phyloP scores from a whole-genome alignment of 116 monocot genomes.

The Dioscorea cayenensis region DNA sequence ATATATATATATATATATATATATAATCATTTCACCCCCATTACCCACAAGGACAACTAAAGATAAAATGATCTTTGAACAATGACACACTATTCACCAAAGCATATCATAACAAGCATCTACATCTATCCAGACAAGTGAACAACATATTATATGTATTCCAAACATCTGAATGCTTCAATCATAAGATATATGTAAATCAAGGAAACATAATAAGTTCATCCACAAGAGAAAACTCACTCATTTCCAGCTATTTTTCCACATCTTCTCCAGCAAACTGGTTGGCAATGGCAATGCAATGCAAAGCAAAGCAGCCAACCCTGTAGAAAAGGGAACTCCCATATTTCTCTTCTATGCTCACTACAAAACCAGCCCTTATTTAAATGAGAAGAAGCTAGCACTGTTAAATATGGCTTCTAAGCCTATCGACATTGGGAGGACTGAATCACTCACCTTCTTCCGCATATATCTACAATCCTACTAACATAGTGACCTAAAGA shows the following conservation, averaged over 20 bases:
- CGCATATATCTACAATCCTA: not conserved
- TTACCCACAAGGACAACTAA: no score
- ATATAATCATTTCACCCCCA: no score
- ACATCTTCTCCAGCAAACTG: not conserved
- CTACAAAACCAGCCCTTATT: conserved; percentile 1
- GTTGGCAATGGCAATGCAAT: not conserved
- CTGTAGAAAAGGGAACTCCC: not conserved
- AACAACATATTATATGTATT: no score
- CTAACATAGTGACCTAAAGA: not conserved
- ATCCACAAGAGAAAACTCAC: no score
- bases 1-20: no score
- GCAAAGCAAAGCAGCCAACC: not conserved
- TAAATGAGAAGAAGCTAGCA: not conserved
- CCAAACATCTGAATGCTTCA: no score
- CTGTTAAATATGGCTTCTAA: not conserved
- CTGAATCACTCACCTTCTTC: not conserved
- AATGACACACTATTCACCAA: no score
- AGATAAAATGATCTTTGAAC: no score
- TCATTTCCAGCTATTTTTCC: not conserved
- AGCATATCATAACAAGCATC: no score
- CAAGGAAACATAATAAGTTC: no score
- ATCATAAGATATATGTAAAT: no score
- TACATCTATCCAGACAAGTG: no score
- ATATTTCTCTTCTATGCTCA: not conserved
- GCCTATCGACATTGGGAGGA: not conserved